These are phyloP conservation scores for Suillus lakei DNA, from an alignment of 768 basidiomycete species.

Conservation along the genomic window DNA sequence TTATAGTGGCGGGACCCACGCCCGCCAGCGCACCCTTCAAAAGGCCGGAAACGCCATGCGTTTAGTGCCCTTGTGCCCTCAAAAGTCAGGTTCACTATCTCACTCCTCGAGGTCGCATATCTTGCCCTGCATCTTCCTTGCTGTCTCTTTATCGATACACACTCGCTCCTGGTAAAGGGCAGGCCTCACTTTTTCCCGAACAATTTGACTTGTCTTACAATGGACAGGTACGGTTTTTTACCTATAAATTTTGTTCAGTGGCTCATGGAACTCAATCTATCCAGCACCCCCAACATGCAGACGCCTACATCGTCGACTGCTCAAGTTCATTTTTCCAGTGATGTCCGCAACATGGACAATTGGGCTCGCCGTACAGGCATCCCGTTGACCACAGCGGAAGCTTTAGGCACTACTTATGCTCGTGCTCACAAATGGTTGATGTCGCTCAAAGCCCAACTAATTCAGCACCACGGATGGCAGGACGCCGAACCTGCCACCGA, in stretches of 20 bases:
- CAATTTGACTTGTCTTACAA: conserved; percentile 12
- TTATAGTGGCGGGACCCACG: conserved; percentile 50
- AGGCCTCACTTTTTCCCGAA: conserved; percentile 20
- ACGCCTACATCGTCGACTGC: conserved; percentile 45
- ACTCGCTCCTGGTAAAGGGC: conserved; percentile 39
- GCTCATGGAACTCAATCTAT: neutral
- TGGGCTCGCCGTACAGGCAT: conserved; percentile 83
- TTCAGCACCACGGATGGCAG: conserved; percentile 73
- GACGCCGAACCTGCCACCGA: conserved; percentile 61
- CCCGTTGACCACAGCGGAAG: conserved; percentile 82
- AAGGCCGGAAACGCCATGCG: conserved; percentile 38
- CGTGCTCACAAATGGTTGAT: conserved; percentile 80
- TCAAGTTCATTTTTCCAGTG: conserved; percentile 78
- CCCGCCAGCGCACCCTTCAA: conserved; percentile 45
- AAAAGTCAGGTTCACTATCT: conserved; percentile 32
- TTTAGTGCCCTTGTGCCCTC: conserved; percentile 34
- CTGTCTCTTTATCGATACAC: conserved; percentile 15
- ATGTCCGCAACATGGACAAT: conserved; percentile 81
- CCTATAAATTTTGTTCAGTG: conserved; percentile 30
- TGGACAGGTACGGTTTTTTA: conserved; percentile 24
- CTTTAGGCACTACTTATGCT: conserved; percentile 79
- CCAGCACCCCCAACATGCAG: conserved; percentile 29
- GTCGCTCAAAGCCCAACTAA: conserved; percentile 62
- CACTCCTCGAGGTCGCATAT: conserved; percentile 27
- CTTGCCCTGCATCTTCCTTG: conserved; percentile 17